Evolutionary conservation across 2,329 filamentous ascomycete species (phyloP).

Genomic region (Exophiala sideris): DNA sequence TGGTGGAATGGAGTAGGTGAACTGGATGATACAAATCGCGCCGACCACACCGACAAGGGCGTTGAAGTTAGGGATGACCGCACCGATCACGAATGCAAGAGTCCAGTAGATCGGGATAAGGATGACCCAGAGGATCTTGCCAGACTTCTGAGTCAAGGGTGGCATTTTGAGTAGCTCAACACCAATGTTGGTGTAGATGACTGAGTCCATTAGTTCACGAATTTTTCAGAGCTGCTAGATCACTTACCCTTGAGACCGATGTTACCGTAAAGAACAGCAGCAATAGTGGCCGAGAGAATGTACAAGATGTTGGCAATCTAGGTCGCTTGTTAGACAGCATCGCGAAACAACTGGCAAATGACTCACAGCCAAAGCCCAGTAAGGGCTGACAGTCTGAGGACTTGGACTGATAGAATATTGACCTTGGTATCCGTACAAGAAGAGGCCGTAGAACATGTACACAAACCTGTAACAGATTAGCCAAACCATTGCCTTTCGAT

Average conservation of each 20-base stretch:
- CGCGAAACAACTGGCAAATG: too few relatives aligned
- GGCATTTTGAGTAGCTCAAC: constrained; percentile 10
- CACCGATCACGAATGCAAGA: constrained; percentile 43
- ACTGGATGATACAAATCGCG: constrained; percentile 44
- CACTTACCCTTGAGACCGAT: constrained; percentile 36
- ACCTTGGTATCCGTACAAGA: too few relatives aligned
- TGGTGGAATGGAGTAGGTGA: constrained; percentile 47
- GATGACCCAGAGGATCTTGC: constrained; percentile 13
- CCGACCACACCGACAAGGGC: constrained; percentile 39
- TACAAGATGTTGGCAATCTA: constrained; percentile 39
- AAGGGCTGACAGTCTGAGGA: too few relatives aligned
- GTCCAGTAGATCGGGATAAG: constrained; percentile 43
- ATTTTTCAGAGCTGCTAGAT: neutral
- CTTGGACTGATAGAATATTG: too few relatives aligned
- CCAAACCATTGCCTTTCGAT: neutral
- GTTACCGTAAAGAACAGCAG: constrained; percentile 40
- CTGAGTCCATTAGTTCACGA: too few relatives aligned
- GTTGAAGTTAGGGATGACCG: constrained; percentile 42
- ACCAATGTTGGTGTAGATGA: too few relatives aligned
- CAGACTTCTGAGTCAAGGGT: constrained; percentile 3
- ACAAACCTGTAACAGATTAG: too few relatives aligned
- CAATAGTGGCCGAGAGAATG: constrained; percentile 37
- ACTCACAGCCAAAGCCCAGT: too few relatives aligned
- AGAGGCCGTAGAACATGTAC: too few relatives aligned
- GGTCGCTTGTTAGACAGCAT: neutral